Evolutionary conservation across 2,329 filamentous ascomycete species (phyloP).

Genomic region (Fusarium metavorans): DNA sequence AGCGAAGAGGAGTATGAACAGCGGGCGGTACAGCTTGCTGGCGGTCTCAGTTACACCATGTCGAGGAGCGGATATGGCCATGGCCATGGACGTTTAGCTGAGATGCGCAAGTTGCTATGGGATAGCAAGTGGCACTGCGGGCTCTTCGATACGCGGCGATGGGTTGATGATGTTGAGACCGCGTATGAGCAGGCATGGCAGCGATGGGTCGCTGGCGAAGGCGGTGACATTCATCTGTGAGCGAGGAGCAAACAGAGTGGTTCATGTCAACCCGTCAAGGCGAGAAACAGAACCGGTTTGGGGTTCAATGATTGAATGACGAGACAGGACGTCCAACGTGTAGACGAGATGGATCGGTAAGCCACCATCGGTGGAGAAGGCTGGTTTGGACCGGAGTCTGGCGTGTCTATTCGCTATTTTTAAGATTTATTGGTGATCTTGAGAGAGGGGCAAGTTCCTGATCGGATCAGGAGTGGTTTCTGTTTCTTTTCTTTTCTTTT

Average conservation of each 20-base stretch:
- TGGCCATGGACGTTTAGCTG: slow-evolving; percentile 76
- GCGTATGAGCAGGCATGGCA: slow-evolving; percentile 92
- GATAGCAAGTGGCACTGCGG: slow-evolving; percentile 86
- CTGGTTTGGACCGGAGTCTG: slow-evolving; percentile 21
- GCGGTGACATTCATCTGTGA: slow-evolving; percentile 91
- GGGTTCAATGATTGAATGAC: slow-evolving; percentile 2
- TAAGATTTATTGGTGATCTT: background rate
- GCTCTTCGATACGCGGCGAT: slow-evolving; percentile 90
- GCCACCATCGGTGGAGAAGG: slow-evolving; percentile 9
- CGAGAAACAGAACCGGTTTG: background rate
- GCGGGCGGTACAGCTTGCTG: slow-evolving; percentile 76
- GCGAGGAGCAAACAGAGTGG: background rate
- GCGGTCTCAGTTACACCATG: slow-evolving; percentile 69
- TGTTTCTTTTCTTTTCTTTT: background rate
- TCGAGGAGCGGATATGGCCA: slow-evolving; percentile 60
- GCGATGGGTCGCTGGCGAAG: slow-evolving; percentile 85
- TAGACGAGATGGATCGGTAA: slow-evolving; percentile 17
- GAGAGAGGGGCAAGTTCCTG: slow-evolving; percentile 3
- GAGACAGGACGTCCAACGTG: slow-evolving; percentile 8
- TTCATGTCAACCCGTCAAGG: background rate
- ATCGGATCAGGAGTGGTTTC: background rate
- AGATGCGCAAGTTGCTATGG: slow-evolving; percentile 85
- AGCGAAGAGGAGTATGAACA: slow-evolving; percentile 89
- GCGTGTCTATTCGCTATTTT: slow-evolving; percentile 17
- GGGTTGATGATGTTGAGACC: slow-evolving; percentile 89